Percentiles rank a stretch among this genome's conserved stretches.
These are phyloP conservation scores for Candida anutae DNA, from an alignment of 1,139 yeast genomes.

Conservation along the genomic window DNA sequence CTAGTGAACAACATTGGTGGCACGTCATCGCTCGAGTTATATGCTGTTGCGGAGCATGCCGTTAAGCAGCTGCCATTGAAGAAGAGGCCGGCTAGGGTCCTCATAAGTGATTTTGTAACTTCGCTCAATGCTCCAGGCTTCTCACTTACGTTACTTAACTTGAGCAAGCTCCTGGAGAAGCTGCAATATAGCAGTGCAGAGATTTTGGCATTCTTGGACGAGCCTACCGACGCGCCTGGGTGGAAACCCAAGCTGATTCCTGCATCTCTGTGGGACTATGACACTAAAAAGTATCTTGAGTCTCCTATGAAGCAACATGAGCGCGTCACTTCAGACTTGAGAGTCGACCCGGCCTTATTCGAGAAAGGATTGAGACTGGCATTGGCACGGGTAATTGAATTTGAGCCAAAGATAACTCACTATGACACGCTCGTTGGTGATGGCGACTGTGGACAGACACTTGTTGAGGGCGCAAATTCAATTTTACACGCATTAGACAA, in stretches of 20 bases:
- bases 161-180: slow-evolving; percentile 34
- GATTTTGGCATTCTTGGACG: slow-evolving; percentile 48
- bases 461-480: slow-evolving; percentile 75
- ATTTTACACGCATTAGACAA: slow-evolving; percentile 46
- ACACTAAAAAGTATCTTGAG: slow-evolving; percentile 12
- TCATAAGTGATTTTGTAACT: slow-evolving; percentile 72
- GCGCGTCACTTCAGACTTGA: slow-evolving; percentile 25
- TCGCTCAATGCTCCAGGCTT: slow-evolving; percentile 91
- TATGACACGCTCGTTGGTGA: slow-evolving; percentile 91
- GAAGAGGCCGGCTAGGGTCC: slow-evolving; percentile 51
- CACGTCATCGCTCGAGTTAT: slow-evolving; percentile 67
- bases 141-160: slow-evolving; percentile 69
- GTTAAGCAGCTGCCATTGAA: slow-evolving; percentile 41
- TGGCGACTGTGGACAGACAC: slow-evolving; percentile 94
- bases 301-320: slow-evolving; percentile 23
- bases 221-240: slow-evolving; percentile 71
- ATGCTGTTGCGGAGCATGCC: slow-evolving; percentile 52
- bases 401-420: slow-evolving; percentile 76
- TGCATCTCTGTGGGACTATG: slow-evolving; percentile 18
- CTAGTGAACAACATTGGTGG: slow-evolving; percentile 81
- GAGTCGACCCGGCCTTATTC: slow-evolving; percentile 33
- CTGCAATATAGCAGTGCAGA: slow-evolving; percentile 18
- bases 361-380: slow-evolving; percentile 38
- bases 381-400: slow-evolving; percentile 39
- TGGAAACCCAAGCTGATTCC: slow-evolving; percentile 51